Evolutionary conservation across 2,329 filamentous ascomycete genomes (phyloP).

Genomic region (Exophiala calicioides): DNA sequence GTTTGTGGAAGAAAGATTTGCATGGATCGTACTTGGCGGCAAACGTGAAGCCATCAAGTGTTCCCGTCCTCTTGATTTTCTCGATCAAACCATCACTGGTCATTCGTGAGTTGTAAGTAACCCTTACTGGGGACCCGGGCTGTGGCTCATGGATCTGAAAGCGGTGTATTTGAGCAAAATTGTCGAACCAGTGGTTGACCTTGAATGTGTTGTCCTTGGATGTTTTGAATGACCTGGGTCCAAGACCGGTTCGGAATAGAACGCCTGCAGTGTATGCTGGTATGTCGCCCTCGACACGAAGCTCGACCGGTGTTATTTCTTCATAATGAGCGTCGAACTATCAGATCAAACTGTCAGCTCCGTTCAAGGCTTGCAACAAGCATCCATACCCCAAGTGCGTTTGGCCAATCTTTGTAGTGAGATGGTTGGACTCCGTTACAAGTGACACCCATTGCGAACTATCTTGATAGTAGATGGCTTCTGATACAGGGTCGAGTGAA

Average conservation of each 20-base stretch:
- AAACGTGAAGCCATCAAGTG: slow-evolving; percentile 62
- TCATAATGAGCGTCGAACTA: slow-evolving; percentile 70
- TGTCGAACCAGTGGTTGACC: slow-evolving; percentile 79
- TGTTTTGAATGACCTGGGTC: slow-evolving; percentile 63
- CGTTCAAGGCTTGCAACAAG: slow-evolving; percentile 7
- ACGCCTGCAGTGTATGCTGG: slow-evolving; percentile 70
- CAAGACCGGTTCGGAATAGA: slow-evolving; percentile 74
- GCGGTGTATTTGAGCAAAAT: slow-evolving; percentile 64
- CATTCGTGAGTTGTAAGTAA: slow-evolving; percentile 71
- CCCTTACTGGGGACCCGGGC: slow-evolving; percentile 42
- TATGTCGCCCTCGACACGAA: slow-evolving; percentile 65
- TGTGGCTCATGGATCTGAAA: slow-evolving; percentile 64
- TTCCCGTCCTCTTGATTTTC: slow-evolving; percentile 61
- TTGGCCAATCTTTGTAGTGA: slow-evolving; percentile 53
- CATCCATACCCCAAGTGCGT: slow-evolving; percentile 50
- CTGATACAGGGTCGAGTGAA: too few species aligned
- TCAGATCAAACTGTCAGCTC: slow-evolving; percentile 4
- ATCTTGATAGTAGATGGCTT: slow-evolving; percentile 1
- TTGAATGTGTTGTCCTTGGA: slow-evolving; percentile 59
- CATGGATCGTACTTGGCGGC: slow-evolving; percentile 74
- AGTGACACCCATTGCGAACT: too few species aligned
- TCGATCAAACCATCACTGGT: slow-evolving; percentile 66
- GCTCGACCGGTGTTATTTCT: slow-evolving; percentile 63
- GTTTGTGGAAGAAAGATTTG: slow-evolving; percentile 69
- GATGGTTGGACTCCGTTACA: background rate